Base-by-base conservation (phyloP, 2,329 filamentous ascomycete species). In the Trichoderma citrinoviride region DNA sequence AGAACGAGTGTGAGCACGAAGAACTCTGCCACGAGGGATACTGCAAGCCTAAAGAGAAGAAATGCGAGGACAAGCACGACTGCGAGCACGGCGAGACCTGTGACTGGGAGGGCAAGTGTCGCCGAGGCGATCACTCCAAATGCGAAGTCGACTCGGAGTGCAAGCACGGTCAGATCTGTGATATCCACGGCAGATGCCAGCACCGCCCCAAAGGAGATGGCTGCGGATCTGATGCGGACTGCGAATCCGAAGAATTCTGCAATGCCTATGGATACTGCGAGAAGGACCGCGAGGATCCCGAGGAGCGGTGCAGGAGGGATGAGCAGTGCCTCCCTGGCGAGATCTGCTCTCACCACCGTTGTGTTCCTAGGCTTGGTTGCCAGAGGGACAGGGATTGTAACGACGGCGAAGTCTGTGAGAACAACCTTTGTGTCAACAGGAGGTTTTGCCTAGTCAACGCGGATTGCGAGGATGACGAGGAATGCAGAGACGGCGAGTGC, bases 231-330 rank as follows among this genome's bases (percentile, higher is more conserved):
- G 58, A 61, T 17, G 33, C 7, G 10, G 33, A 37, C 33, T 19
- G 49, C 47, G 14, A 53, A 3, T 53, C 47, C 47, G 37, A 53
- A 5, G 25, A 60, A 12, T 61, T 61, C 27, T 61, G 58, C 58
- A 61, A 61, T 33, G 47, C 47, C 12, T 61, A 23, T 37, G 58
- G 58, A 14, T 53, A 53, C 14, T 61, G 58, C 37, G 58, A 61
- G 40, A 41, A 46, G n/a, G 53, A 44, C n/a, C 23, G 12, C 1
- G 17, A n/a, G n/a, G 44, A 37, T 14, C 12, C 10, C 1, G 17
- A 14, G 7, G 47, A 61, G 12, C 3, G 19, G 25, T 44, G 58
- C 40, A 15, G 44, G 17, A 2, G 2, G 5, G 47, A 61, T 23
- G 7, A 7, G 3, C 12, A 46, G 4, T 61, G 58, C 15, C 57